Base-by-base conservation (phyloP, 805 yeast species). In the Saccharomycopsis vini region DNA sequence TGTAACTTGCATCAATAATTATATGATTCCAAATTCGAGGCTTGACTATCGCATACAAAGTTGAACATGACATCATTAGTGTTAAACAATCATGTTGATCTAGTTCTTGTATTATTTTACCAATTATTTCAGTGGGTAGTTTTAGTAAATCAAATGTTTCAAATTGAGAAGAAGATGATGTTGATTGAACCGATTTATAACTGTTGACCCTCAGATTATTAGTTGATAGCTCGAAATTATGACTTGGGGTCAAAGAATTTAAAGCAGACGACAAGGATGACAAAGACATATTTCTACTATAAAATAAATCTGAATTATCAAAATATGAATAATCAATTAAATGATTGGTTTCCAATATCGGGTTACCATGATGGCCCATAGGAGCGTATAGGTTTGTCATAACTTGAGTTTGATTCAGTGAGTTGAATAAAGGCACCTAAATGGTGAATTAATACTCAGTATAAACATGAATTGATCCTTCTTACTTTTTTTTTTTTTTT, bases 311-410 rank as follows among this genome's bases (percentile, higher is more conserved):
- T 4, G 34, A 18, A 16, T 13, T n/a, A 22, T 28, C 40, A 16
- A 10, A 18, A 15, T 6, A 43, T 12, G 42, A 28, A 23, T 15
- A 37, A 12, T 43, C 43, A 6, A 30, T 33, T 13, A 43, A 24
- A 19, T 33, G 26, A 29, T 26, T 36, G 16, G 37, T 22, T 13
- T 22, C 42, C 4, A 35, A 12, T 7, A 44, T 7, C 5, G 47
- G 47, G 22, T 44, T 44, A 19, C 47, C 43, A 32, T 18, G 33
- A 30, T 44, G 34, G n/a, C 47, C 47, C 33, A 44, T 34, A 3
- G 47, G 47, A 16, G 47, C 47, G 30, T 44, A 26, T 5, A 44
- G 35, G 23, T 39, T 44, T 4, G 30, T 34, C 47, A 44, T 44
- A 15, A n/a, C n/a, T n/a, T n/a, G n/a, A n/a, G n/a, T 13, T n/a